Evolutionary conservation across 352 stramenopile genomes (phyloP).

Genomic region (Phytophthora kernoviae): DNA sequence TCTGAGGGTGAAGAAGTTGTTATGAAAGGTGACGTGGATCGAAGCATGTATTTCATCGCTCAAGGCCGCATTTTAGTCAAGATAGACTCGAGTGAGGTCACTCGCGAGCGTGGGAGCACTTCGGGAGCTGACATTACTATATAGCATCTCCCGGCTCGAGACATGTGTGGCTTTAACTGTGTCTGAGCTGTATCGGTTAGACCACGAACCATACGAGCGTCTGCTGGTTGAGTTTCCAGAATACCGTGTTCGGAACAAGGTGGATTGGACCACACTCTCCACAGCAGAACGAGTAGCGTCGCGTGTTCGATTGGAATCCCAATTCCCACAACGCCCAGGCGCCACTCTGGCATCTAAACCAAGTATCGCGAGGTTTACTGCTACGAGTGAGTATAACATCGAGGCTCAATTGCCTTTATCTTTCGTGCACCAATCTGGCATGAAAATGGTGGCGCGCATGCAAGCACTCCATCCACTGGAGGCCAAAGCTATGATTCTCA

Average conservation of each 20-base stretch:
- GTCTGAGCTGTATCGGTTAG: constrained; percentile 71
- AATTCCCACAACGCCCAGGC: neutral
- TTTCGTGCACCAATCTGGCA: constrained; percentile 51
- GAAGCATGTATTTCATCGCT: constrained; percentile 85
- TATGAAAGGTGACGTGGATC: constrained; percentile 69
- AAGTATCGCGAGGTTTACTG: constrained; percentile 11
- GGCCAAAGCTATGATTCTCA: constrained; percentile 57
- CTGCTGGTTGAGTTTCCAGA: constrained; percentile 71
- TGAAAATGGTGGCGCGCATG: constrained; percentile 55
- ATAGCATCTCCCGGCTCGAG: constrained; percentile 63
- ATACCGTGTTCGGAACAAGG: constrained; percentile 54
- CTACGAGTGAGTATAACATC: constrained; percentile 9
- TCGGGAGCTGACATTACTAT: constrained; percentile 67
- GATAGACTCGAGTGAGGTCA: constrained; percentile 44
- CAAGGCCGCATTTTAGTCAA: constrained; percentile 67
- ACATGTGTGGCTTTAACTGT: constrained; percentile 65
- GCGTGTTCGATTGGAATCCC: neutral
- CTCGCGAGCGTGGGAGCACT: constrained; percentile 68
- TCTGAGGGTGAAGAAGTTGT: constrained; percentile 69
- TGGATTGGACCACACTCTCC: constrained; percentile 49
- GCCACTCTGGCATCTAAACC: constrained; percentile 13
- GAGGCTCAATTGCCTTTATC: constrained; percentile 51
- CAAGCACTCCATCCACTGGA: constrained; percentile 49
- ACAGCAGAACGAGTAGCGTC: neutral
- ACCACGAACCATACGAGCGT: constrained; percentile 63